phyloP scores from a whole-genome alignment of 2,329 filamentous ascomycete species.

The Pyricularia pennisetigena region DNA sequence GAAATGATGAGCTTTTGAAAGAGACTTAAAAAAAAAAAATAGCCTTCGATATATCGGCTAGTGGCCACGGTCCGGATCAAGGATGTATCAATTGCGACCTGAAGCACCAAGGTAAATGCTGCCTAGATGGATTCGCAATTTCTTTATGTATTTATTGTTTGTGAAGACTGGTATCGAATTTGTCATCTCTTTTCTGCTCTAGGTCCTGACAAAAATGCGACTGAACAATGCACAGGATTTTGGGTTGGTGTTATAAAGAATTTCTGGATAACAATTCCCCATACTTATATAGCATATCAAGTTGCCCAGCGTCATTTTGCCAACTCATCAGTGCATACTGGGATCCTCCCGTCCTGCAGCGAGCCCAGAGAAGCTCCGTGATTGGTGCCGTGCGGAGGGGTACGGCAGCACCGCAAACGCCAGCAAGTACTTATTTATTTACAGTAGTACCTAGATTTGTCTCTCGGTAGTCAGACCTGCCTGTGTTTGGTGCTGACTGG shows the following conservation, averaged over 20 bases:
- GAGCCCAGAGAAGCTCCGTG: not conserved
- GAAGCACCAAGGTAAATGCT: no score
- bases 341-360: not conserved
- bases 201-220: not conserved
- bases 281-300: not conserved
- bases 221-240: not conserved
- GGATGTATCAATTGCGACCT: no score
- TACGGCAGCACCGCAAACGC: not conserved
- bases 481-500: not conserved
- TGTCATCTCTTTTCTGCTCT: not conserved
- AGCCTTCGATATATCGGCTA: no score
- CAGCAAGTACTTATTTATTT: not conserved
- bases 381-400: not conserved
- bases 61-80: no score
- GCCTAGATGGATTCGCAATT: no score
- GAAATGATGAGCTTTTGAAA: no score
- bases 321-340: constrained; percentile 1
- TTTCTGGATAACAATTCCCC: not conserved
- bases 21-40: no score
- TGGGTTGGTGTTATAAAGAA: not conserved
- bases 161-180: not conserved
- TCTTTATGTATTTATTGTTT: not conserved
- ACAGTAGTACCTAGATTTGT: not conserved
- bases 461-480: not conserved
- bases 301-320: not conserved